Base-by-base conservation (phyloP, 164 flowering plant species). In the Macadamia tetraphylla region DNA sequence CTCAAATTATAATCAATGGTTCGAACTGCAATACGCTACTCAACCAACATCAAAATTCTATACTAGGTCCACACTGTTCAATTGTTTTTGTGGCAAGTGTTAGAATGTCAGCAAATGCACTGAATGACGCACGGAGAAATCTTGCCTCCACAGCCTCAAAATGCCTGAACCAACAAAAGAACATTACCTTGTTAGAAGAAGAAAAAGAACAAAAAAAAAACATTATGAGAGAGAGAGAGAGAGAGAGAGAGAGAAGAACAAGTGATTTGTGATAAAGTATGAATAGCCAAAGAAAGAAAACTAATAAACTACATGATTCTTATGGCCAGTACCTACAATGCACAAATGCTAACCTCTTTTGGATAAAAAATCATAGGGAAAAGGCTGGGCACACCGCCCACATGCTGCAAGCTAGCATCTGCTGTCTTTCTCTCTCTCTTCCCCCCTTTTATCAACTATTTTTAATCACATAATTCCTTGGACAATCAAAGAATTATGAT, bases 61-160 rank as follows among this genome's bases (percentile, higher is more conserved):
- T 14, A 3, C 57, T n/a, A 14, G 57, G 15, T 14, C 57, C 17
- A 6, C 13, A 53, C 3, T 53, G 17, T 53, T 53, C 57, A 14
- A 53, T 53, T 14, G 57, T 14, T 53, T 53, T 53, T 14, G 57
- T 85, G 23, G 97, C 94, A 8, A 94, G 92, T 17, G 86, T 82
- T 60, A 94, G 88, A 51, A 90, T 82, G 51, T 94, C 97, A 9
- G 86, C 81, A 74, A 94, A 91, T 57, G 96, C 88, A 68, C 94
- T 91, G 71, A 79, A 90, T 64, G 98, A 91, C 74, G 94, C 92
- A 32, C 92, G 93, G 32, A 94, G 94, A 77, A 94, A 90, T 75
- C 98, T 88, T 12, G 97, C 92, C 77, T 94, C 97, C 32, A 86
- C 80, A 15, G 97, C 98, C 75, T 91, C 95, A 80, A 94, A 91